phyloP scores from a whole-genome alignment of 2,329 filamentous ascomycete genomes.

The Exserohilum rostratum region DNA sequence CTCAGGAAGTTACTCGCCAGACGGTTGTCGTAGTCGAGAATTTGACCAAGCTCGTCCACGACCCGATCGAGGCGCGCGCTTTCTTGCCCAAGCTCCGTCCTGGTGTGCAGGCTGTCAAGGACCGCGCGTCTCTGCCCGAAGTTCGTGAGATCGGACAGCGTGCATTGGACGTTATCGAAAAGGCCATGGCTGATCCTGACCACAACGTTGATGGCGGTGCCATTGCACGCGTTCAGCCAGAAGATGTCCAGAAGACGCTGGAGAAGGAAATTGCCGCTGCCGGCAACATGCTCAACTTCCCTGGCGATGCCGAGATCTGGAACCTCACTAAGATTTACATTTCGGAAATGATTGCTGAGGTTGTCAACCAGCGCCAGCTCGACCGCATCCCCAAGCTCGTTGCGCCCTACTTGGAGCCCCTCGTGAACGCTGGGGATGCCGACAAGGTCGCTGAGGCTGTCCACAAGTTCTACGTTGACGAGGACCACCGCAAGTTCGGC shows the following conservation, averaged over 20 bases:
- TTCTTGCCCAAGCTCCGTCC: constrained; percentile 95
- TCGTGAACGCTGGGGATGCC: constrained; percentile 68
- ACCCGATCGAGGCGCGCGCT: constrained; percentile 88
- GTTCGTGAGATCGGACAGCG: constrained; percentile 87
- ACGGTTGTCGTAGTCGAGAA: constrained; percentile 98
- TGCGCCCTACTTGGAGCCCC: constrained; percentile 73
- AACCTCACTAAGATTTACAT: constrained; percentile 75
- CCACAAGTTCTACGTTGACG: constrained; percentile 78
- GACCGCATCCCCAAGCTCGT: constrained; percentile 73
- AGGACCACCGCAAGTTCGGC: constrained; percentile 87
- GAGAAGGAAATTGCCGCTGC: constrained; percentile 77
- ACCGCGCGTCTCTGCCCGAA: constrained; percentile 90
- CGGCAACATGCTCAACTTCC: constrained; percentile 65
- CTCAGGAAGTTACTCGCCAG: constrained; percentile 93
- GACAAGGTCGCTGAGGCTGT: constrained; percentile 73
- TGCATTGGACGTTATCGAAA: constrained; percentile 84
- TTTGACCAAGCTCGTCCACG: constrained; percentile 96
- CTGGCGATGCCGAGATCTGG: constrained; percentile 68
- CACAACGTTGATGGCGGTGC: constrained; percentile 62
- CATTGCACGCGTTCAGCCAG: constrained; percentile 69
- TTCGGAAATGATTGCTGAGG: constrained; percentile 82
- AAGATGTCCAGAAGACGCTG: constrained; percentile 76
- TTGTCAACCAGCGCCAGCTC: constrained; percentile 82
- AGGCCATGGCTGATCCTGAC: constrained; percentile 74
- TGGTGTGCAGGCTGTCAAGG: constrained; percentile 86